Conservation (phyloP, 768 basidiomycete genomes). For the Auricularia heimuer region DNA sequence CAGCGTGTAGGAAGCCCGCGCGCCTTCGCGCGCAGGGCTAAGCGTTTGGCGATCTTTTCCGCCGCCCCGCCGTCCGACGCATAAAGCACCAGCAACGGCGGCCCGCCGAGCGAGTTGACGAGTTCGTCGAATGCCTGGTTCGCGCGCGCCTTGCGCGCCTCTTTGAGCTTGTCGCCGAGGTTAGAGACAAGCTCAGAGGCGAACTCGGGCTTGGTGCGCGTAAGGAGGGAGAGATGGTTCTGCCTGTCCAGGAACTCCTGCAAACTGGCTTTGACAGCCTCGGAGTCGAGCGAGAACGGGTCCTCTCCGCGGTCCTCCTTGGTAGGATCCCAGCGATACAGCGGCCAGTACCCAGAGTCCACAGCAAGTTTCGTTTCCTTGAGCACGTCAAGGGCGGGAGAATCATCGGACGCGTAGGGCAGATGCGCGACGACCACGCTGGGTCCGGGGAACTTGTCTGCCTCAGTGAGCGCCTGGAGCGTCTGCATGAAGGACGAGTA, state of each 20-base stretch:
- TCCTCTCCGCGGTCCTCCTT: constrained; percentile 68
- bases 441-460: constrained; percentile 82
- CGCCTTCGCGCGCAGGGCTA: constrained; percentile 72
- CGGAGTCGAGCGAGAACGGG: constrained; percentile 87
- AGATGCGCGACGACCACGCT: constrained; percentile 90
- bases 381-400: constrained; percentile 77
- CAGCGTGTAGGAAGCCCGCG: constrained; percentile 72
- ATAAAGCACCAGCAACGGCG: constrained; percentile 81
- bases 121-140: constrained; percentile 78
- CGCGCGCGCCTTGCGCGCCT: constrained; percentile 72
- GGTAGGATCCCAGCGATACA: constrained; percentile 94
- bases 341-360: constrained; percentile 93
- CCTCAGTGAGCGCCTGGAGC: constrained; percentile 82
- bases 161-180: constrained; percentile 74
- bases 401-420: constrained; percentile 70
- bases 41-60: constrained; percentile 91
- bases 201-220: constrained; percentile 67
- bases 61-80: constrained; percentile 92
- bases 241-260: constrained; percentile 90
- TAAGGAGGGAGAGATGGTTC: constrained; percentile 92
- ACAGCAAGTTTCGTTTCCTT: constrained; percentile 97
- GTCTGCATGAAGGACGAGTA: constrained; percentile 95
- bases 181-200: constrained; percentile 76
- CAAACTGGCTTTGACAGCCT: constrained; percentile 87
- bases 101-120: constrained; percentile 75